phyloP scores from a whole-genome alignment of 176 grass and related monocot species.

The barley (Hordeum vulgare) region DNA sequence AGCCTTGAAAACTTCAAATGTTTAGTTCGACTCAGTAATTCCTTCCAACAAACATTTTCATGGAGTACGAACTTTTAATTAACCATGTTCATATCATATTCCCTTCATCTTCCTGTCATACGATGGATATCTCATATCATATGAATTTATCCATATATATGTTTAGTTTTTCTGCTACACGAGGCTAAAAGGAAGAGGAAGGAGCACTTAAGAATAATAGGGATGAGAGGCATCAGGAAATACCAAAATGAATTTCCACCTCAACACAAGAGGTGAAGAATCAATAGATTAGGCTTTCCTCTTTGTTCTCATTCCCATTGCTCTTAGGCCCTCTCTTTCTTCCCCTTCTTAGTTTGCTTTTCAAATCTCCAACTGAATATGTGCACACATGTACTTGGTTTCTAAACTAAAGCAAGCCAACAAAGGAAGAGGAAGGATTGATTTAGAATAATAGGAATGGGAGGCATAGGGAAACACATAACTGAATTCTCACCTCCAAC shows the following conservation, averaged over 20 bases:
- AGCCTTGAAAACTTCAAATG: too few relatives aligned
- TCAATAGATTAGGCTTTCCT: not conserved
- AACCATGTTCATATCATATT: too few relatives aligned
- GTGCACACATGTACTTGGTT: not conserved
- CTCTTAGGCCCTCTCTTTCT: not conserved
- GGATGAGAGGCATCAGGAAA: conserved; percentile 21
- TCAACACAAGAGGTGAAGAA: not conserved
- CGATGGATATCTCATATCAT: not conserved
- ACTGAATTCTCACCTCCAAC: not conserved
- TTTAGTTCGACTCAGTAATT: too few relatives aligned
- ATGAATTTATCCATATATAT: not conserved
- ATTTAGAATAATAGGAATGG: not conserved
- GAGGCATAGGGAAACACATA: not conserved
- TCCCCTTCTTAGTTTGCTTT: not conserved
- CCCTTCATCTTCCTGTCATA: not conserved
- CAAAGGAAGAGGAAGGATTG: not conserved
- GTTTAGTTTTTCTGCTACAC: not conserved
- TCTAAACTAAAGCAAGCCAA: not conserved
- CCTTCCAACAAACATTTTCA: too few relatives aligned
- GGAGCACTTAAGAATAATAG: not conserved
- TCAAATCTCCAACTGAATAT: not conserved
- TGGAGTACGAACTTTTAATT: too few relatives aligned
- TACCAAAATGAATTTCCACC: not conserved
- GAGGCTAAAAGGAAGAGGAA: not conserved
- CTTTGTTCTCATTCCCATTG: not conserved